These are phyloP conservation scores for Mycena galopus DNA, from an alignment of 768 basidiomycete genomes.

Conservation along the genomic window DNA sequence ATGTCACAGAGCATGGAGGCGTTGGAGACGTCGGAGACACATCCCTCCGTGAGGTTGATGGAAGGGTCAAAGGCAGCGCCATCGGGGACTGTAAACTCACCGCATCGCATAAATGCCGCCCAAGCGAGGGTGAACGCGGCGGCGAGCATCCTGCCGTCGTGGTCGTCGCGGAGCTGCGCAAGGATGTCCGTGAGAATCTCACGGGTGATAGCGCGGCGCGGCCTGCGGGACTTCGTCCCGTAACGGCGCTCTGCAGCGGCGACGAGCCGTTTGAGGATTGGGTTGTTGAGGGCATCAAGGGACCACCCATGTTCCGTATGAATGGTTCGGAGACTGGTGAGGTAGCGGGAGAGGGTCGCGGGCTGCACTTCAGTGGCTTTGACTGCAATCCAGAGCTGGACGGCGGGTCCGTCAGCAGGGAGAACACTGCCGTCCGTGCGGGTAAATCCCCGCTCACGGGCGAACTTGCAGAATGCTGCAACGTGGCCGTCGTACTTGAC, in stretches of 20 bases:
- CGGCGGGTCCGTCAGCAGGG: neutral
- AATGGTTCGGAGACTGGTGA: conserved; percentile 15
- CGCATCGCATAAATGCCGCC: too few relatives aligned
- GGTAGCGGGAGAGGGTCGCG: neutral
- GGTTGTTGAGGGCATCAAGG: conserved; percentile 7
- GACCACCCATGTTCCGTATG: conserved; percentile 14
- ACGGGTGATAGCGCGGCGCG: conserved; percentile 6
- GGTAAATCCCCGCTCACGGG: neutral
- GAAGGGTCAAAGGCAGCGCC: too few relatives aligned
- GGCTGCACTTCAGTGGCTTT: neutral
- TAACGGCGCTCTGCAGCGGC: conserved; percentile 5
- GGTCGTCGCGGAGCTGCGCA: conserved; percentile 18
- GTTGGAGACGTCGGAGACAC: too few relatives aligned
- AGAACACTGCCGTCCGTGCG: conserved; percentile 11
- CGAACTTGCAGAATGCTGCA: neutral
- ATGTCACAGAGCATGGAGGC: too few relatives aligned
- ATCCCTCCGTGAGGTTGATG: too few relatives aligned
- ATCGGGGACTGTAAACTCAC: too few relatives aligned
- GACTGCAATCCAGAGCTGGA: conserved; percentile 2
- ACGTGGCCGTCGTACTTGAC: conserved; percentile 8
- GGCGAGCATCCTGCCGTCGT: too few relatives aligned
- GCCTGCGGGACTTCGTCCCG: neutral
- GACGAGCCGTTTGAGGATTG: too few relatives aligned
- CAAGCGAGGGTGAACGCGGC: too few relatives aligned
- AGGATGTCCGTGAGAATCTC: conserved; percentile 23